These are phyloP conservation scores for Monosporascus sp. DNA, from an alignment of 2,329 filamentous ascomycete genomes.

Conservation along the genomic window DNA sequence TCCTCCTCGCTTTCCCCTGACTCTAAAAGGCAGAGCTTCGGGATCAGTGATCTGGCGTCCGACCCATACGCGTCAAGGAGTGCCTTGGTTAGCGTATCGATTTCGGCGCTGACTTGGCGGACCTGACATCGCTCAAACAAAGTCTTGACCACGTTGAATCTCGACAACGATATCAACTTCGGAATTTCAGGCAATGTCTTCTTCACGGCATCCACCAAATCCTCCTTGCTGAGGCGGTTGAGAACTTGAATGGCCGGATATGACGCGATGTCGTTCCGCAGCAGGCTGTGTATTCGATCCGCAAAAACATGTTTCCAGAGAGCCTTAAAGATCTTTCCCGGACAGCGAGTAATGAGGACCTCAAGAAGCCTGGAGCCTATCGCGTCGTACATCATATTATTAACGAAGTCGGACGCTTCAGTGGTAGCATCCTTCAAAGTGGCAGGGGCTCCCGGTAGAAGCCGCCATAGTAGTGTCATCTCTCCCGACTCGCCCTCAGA, in stretches of 20 bases:
- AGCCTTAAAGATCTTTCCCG: slow-evolving; percentile 86
- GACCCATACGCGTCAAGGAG: slow-evolving; percentile 44
- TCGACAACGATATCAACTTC: slow-evolving; percentile 66
- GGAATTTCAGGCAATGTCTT: slow-evolving; percentile 69
- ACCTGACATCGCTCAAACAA: slow-evolving; percentile 78
- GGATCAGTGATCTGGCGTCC: slow-evolving; percentile 42
- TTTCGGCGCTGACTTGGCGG: slow-evolving; percentile 53
- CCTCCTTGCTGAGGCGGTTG: slow-evolving; percentile 79
- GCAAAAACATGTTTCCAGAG: slow-evolving; percentile 78
- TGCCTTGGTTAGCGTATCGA: slow-evolving; percentile 41
- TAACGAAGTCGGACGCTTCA: slow-evolving; percentile 72
- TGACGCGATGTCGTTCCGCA: slow-evolving; percentile 84
- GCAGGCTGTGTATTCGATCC: slow-evolving; percentile 70
- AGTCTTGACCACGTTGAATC: slow-evolving; percentile 73
- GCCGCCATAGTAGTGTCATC: slow-evolving; percentile 61
- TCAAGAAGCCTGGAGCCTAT: slow-evolving; percentile 89
- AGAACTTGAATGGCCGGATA: slow-evolving; percentile 83
- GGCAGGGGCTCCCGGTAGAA: slow-evolving; percentile 70
- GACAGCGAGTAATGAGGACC: slow-evolving; percentile 72
- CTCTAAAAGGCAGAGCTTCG: slow-evolving; percentile 43
- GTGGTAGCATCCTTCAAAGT: slow-evolving; percentile 68
- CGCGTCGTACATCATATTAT: slow-evolving; percentile 80
- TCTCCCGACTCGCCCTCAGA: slow-evolving; percentile 41
- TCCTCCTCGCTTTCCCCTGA: slow-evolving; percentile 26
- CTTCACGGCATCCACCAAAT: slow-evolving; percentile 67